phyloP scores from a whole-genome alignment of 345 rosid genomes.

The Lepidium aucheri region DNA sequence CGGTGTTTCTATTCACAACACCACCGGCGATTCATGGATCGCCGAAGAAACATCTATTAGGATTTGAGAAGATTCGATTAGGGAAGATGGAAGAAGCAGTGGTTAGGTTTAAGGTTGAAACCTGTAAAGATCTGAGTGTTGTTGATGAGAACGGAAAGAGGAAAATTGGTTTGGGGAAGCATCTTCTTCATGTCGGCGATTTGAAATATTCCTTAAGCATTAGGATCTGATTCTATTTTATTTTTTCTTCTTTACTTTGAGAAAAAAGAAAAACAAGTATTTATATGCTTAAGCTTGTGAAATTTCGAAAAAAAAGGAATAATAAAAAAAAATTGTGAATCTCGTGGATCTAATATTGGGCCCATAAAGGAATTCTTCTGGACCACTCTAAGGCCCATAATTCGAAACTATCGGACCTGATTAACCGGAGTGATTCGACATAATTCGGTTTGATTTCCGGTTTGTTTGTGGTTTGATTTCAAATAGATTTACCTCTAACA shows the following conservation, averaged over 20 bases:
- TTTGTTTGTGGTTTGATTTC: background rate
- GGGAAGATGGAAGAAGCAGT: constrained; percentile 29
- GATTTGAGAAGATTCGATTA: constrained; percentile 63
- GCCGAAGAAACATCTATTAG: constrained; percentile 64
- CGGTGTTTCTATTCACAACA: constrained; percentile 32
- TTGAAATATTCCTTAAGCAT: constrained; percentile 55
- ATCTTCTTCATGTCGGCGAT: constrained; percentile 69
- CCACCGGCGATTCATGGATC: constrained; percentile 72
- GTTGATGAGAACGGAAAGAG: constrained; percentile 62
- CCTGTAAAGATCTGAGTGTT: constrained; percentile 74
- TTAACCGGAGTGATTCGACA: no score
- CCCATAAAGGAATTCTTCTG: no score
- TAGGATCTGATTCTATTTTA: constrained; percentile 35
- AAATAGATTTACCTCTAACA: background rate
- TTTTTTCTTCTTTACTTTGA: background rate
- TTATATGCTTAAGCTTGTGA: constrained; percentile 12
- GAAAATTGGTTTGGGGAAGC: constrained; percentile 62
- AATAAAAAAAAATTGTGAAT: constrained; percentile 17
- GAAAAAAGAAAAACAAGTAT: background rate
- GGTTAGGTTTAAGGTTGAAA: constrained; percentile 57
- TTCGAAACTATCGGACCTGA: no score
- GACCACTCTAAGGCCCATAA: no score
- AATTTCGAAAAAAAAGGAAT: background rate
- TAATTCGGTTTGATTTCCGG: background rate
- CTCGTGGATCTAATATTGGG: background rate